Conservation (phyloP, 495 filamentous ascomycete species). For the Penicillium alfredii region DNA sequence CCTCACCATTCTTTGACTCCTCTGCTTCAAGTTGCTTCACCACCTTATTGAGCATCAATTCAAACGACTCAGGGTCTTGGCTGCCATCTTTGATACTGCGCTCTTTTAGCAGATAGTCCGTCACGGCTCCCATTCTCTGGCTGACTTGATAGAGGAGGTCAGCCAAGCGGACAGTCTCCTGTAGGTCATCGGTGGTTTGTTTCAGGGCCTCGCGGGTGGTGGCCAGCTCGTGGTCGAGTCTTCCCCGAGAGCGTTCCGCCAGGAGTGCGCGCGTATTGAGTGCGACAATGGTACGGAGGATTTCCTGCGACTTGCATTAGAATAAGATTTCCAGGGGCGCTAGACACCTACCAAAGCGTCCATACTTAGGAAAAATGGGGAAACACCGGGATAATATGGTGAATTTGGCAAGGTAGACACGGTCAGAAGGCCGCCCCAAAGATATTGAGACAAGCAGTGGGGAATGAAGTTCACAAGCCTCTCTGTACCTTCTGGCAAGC, state of each 20-base stretch:
- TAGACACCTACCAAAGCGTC: constrained; percentile 19
- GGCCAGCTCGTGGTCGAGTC: constrained; percentile 7
- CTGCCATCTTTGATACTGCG: constrained; percentile 3
- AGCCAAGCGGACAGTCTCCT: constrained; percentile 7
- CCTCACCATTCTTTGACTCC: constrained; percentile 1
- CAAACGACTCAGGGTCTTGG: constrained; percentile 4
- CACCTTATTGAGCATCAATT: constrained; percentile 8
- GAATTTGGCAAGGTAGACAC: too few species aligned
- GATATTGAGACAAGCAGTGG: too few species aligned
- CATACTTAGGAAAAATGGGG: too few species aligned
- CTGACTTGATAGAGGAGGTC: constrained; percentile 11
- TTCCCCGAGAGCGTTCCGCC: constrained; percentile 4
- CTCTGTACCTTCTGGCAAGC: too few species aligned
- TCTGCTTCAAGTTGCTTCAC: constrained; percentile 2
- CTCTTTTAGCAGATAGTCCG: constrained; percentile 7
- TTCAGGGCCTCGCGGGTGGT: constrained; percentile 1
- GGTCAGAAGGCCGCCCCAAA: too few species aligned
- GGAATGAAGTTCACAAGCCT: too few species aligned
- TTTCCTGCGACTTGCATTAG: constrained; percentile 3
- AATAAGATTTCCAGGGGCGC: not conserved
- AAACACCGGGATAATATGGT: too few species aligned
- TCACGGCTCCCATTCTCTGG: constrained; percentile 8
- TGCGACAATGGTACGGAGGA: constrained; percentile 7
- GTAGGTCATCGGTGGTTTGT: constrained; percentile 5
- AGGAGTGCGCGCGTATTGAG: constrained; percentile 6